These are phyloP conservation scores for Inonotus hispidus DNA, from an alignment of 1,284 basidiomycete genomes.

Conservation along the genomic window DNA sequence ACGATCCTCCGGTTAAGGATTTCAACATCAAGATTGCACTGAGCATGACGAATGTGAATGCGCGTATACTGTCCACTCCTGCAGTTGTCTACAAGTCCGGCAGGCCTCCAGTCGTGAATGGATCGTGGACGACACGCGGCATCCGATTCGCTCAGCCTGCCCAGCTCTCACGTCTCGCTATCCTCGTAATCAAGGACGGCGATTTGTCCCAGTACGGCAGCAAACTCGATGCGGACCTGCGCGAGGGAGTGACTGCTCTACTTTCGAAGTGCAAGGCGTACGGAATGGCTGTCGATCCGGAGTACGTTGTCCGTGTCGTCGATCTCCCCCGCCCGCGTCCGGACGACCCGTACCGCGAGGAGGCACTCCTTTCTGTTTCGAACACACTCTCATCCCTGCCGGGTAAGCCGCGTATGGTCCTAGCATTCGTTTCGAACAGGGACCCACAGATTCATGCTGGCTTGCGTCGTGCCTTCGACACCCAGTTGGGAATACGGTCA, in stretches of 20 bases:
- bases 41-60: slow-evolving; percentile 55
- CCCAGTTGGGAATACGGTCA: slow-evolving; percentile 35
- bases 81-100: slow-evolving; percentile 47
- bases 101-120: slow-evolving; percentile 40
- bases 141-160: neutral
- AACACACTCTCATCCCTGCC: slow-evolving; percentile 32
- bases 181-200: neutral
- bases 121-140: slow-evolving; percentile 67
- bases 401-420: slow-evolving; percentile 30
- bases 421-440: neutral
- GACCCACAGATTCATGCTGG: slow-evolving; percentile 18
- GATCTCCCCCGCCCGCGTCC: neutral
- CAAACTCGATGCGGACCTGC: slow-evolving; percentile 35
- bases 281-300: neutral
- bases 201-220: neutral
- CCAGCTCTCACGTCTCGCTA: neutral
- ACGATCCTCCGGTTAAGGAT: slow-evolving; percentile 32
- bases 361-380: slow-evolving; percentile 26
- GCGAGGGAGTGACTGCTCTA: neutral
- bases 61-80: slow-evolving; percentile 55
- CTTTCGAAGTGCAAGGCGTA: neutral
- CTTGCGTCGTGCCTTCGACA: slow-evolving; percentile 37
- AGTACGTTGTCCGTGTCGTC: neutral
- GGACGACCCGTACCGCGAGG: neutral
- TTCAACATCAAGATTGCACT: slow-evolving; percentile 52